phyloP scores from a whole-genome alignment of 2,329 filamentous ascomycete species.

The Pseudocercospora cruenta region DNA sequence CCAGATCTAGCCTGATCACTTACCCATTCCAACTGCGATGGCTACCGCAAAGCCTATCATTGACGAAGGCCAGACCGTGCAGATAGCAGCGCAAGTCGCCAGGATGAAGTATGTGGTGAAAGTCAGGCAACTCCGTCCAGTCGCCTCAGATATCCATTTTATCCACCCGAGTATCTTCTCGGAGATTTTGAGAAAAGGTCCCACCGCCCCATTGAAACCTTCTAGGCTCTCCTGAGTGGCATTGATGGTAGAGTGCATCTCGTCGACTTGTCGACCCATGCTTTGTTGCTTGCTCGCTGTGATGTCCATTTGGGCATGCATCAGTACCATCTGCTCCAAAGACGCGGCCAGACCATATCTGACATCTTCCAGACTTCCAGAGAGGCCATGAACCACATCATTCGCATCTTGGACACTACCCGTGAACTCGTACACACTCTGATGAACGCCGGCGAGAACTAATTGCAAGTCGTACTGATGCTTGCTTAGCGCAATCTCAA shows the following conservation, averaged over 20 bases:
- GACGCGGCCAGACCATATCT: not conserved
- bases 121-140: not conserved
- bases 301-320: not conserved
- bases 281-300: not conserved
- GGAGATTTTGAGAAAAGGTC: not conserved
- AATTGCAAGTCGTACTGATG: not conserved
- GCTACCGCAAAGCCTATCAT: not conserved
- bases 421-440: not conserved
- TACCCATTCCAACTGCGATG: not conserved
- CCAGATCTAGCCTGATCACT: not conserved
- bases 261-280: not conserved
- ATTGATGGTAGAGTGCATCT: not conserved
- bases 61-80: not conserved
- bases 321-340: not conserved
- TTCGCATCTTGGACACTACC: not conserved
- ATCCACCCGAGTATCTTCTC: not conserved
- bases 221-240: not conserved
- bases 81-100: not conserved
- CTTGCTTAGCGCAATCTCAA: not conserved
- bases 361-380: not conserved
- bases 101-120: not conserved
- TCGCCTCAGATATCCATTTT: not conserved
- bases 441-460: not conserved
- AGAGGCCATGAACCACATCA: not conserved
- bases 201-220: not conserved